Conservation (phyloP, 805 yeast species). For the Cyberlindnera euphorbiae region DNA sequence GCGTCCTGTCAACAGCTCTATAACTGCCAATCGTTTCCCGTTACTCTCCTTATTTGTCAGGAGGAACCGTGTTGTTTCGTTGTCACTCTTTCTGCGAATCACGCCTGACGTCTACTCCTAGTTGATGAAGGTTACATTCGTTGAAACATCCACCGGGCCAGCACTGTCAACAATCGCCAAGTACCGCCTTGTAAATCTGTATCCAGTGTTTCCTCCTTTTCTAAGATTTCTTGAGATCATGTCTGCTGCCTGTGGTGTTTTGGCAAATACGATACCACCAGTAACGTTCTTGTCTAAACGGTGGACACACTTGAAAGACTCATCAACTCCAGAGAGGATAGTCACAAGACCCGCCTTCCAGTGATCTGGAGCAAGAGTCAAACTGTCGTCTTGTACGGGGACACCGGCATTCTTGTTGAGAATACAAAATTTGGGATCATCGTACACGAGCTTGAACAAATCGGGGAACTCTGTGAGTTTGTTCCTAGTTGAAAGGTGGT, state of each 20-base stretch:
- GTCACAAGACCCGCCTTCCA: conserved; percentile 14
- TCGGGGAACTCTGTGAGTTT: neutral
- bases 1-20: conserved; percentile 34
- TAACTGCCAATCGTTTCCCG: conserved; percentile 21
- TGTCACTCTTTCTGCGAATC: conserved; percentile 1
- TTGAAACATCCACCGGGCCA: too few relatives aligned
- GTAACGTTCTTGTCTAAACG: conserved; percentile 36
- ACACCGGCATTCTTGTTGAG: conserved; percentile 35
- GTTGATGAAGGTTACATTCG: neutral
- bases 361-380: conserved; percentile 6
- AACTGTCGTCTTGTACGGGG: conserved; percentile 28
- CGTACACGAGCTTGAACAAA: conserved; percentile 9
- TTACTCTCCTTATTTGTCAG: conserved; percentile 3
- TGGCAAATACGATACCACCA: conserved; percentile 37
- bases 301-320: conserved; percentile 30
- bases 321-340: conserved; percentile 7
- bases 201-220: conserved; percentile 34
- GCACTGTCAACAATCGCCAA: too few relatives aligned
- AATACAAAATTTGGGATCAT: conserved; percentile 14
- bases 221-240: conserved; percentile 29
- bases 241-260: conserved; percentile 28
- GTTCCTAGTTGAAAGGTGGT: too few relatives aligned
- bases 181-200: conserved; percentile 31
- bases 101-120: neutral
- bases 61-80: conserved; percentile 15